A percentile compares a stretch with the other conserved stretches of the same genome.
Evolutionary conservation across 2,329 filamentous ascomycete species (phyloP).

Genomic region (Curvularia hawaiiensis): DNA sequence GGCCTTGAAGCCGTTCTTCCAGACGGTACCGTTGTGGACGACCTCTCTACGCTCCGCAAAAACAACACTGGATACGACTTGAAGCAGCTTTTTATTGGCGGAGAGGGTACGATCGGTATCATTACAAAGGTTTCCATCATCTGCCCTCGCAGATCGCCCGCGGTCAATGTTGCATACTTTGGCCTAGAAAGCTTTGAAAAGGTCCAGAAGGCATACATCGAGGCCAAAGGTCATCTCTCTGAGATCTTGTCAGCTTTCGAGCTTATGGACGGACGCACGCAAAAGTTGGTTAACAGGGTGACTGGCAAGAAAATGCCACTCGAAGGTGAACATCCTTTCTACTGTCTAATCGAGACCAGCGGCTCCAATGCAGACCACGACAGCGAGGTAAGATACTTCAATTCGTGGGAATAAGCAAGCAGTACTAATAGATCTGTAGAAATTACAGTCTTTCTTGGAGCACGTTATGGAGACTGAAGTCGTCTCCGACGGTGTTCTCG

Average conservation of each 20-base stretch:
- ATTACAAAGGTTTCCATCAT: slow-evolving; percentile 89
- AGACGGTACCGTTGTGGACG: slow-evolving; percentile 89
- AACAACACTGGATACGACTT: slow-evolving; percentile 99
- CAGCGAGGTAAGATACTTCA: slow-evolving; percentile 55
- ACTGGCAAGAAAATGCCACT: slow-evolving; percentile 80
- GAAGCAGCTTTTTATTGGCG: slow-evolving; percentile 95
- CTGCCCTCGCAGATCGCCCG: slow-evolving; percentile 84
- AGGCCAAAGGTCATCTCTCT: slow-evolving; percentile 86
- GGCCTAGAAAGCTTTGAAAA: slow-evolving; percentile 90
- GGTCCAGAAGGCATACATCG: slow-evolving; percentile 81
- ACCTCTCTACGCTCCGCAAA: slow-evolving; percentile 86
- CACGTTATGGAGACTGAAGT: slow-evolving; percentile 88
- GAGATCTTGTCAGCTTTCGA: slow-evolving; percentile 98
- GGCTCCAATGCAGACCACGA: slow-evolving; percentile 95
- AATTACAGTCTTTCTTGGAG: slow-evolving; percentile 89
- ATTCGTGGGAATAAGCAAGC: no score
- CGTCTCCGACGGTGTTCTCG: slow-evolving; percentile 86
- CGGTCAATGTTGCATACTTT: slow-evolving; percentile 94
- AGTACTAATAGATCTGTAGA: slow-evolving; percentile 54
- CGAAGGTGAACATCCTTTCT: slow-evolving; percentile 86
- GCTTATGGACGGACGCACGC: slow-evolving; percentile 88
- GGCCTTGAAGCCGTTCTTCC: slow-evolving; percentile 93
- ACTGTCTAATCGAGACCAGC: slow-evolving; percentile 95
- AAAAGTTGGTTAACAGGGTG: slow-evolving; percentile 65
- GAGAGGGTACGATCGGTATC: slow-evolving; percentile 92